A percentile compares a stretch with the other conserved stretches of the same genome.
These are phyloP conservation scores for Nakazawaea ishiwadae DNA, from an alignment of 805 yeast species.

Conservation along the genomic window DNA sequence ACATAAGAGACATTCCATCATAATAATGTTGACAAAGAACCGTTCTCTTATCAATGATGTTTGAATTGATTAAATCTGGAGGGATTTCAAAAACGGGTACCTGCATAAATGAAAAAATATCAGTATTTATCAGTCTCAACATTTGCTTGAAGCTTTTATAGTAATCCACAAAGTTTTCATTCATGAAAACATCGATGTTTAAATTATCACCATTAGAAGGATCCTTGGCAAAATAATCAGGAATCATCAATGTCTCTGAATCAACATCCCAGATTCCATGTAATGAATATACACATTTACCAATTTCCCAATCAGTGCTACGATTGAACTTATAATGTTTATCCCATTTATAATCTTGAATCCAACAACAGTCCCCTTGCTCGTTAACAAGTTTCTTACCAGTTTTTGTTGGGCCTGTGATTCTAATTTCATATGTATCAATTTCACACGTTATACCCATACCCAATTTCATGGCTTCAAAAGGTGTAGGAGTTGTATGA, in stretches of 20 bases:
- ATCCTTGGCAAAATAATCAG: constrained; percentile 46
- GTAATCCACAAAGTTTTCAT: constrained; percentile 59
- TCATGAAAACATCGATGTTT: constrained; percentile 54
- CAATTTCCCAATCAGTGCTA: constrained; percentile 58
- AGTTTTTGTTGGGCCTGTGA: constrained; percentile 71
- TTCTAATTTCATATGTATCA: constrained; percentile 63
- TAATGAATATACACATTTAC: constrained; percentile 76
- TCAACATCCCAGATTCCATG: constrained; percentile 69
- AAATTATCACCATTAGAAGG: constrained; percentile 34
- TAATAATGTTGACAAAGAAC: constrained; percentile 87
- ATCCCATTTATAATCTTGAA: constrained; percentile 51
- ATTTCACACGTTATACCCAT: constrained; percentile 69
- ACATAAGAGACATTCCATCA: constrained; percentile 92
- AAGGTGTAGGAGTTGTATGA: constrained; percentile 80
- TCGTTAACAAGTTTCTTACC: constrained; percentile 62
- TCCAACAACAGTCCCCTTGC: constrained; percentile 66
- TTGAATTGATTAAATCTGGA: constrained; percentile 51
- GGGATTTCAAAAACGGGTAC: constrained; percentile 80
- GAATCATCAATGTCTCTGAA: constrained; percentile 34
- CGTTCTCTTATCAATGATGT: constrained; percentile 56
- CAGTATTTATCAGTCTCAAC: constrained; percentile 40
- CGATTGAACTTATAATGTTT: constrained; percentile 68
- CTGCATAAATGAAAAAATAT: constrained; percentile 61
- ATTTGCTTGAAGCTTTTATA: constrained; percentile 45
- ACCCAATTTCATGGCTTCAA: constrained; percentile 70